Base-by-base conservation (phyloP, 805 yeast genomes). In the Pichia exigua region DNA sequence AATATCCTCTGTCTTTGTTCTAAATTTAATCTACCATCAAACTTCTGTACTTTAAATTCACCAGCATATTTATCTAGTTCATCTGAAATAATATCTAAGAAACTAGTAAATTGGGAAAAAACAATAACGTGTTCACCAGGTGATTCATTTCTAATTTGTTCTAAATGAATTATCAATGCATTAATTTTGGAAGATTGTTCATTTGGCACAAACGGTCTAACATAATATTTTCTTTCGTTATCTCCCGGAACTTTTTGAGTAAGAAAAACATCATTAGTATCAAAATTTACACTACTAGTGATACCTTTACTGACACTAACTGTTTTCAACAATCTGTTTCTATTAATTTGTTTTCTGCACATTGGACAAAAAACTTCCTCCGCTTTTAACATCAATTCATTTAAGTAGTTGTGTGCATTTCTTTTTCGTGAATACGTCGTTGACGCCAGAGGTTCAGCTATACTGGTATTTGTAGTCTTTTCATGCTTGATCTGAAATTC, bases 21-120 rank as follows among this genome's bases (percentile, higher is more conserved):
- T 70, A 86, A 72, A 27, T 75, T 74, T 56, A 91, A 66, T 22
- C 92, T 72, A 4, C 98, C 98, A 64, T 91, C 97, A 60, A 92
- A 88, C 57, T 90, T 83, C 51, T 77, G 75, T 3, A 83, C 77
- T 0, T 67, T 65, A 52, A 86, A 76, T 1, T 80, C 82, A 8
- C 71, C 67, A 3, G 65, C 66, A 20, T 70, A 69, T 5, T 68
- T 67, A 17, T 58, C 60, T 4, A 91, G 65, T 56, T 84, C 94
- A 20, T 62, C 64, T 58, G 85, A 85, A 49, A 91, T 78, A 11
- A 88, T 70, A 64, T 89, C 96, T 54, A 91, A 65, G 61, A 81
- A 92, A 0, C 87, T 76, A 0, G 96, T 86, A 60, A 91, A 91
- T 59, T 92, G 97, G 2, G 97, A 89, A 62, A 92, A 92, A 0